Evolutionary conservation across 306 rosid species (phyloP), one percentile per base, ranked within the genome.

Genomic region (Abrus pulchellus): DNA sequence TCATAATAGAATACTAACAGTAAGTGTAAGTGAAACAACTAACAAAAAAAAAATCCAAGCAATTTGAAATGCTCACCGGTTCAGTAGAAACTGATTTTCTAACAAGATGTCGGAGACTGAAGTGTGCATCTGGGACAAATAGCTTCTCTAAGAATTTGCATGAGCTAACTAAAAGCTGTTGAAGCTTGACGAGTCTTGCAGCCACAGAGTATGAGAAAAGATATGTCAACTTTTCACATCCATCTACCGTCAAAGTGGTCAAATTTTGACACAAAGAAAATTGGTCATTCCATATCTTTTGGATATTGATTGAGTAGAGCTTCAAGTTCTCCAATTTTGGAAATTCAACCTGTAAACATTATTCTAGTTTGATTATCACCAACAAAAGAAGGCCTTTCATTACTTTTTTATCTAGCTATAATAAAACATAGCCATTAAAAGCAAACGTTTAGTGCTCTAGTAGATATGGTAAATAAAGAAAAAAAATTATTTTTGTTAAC

Each of bases 341-440:
- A 68, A 84, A 84, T 68, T 79, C 87, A 79, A 84, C 87, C 87
- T 84, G 38, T 13, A 11, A 74, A 74, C 43, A 57, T 47, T 43
- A 74, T 54, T 12, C 6, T 27, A 9, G 14, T 71, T 43, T 54
- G 36, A 70, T 30, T 70, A 62, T 77, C 69, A 41, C 38, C 29
- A 61, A 28, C 53, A 12, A 48, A 69, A 76, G 30, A 28, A 40
- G 8, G 40, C 27, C 1, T 4, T 38, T 36, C 33, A 11, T 61
- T 14, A 50, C 28, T 38, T 53, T 65, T 43, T 27, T 11, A 14
- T 33, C 45, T 44, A 77, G 1, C 43, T 9, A 20, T 2, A n/a
- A 14, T 14, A 56, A 69, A 57, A 43, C 9, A n/a, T 33, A 38
- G 0, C 14, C 32, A 27, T 2, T 34, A 29, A 70, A 33, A 50